Conservation (phyloP, 164 flowering plant genomes). For the Chloranthus sessilifolius region DNA sequence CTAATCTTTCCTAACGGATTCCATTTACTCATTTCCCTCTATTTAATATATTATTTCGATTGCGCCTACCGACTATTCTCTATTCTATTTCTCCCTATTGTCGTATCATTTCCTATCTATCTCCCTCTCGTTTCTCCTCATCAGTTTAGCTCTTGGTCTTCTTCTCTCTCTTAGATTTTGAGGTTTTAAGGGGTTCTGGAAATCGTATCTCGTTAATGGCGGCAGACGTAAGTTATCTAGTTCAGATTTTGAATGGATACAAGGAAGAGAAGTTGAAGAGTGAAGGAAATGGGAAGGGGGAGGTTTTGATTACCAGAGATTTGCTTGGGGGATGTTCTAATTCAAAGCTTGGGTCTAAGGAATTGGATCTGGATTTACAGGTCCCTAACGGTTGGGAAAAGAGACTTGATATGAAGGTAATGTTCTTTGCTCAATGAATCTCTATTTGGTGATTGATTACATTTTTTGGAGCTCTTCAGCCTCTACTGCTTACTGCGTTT, state of each 20-base stretch:
- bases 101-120: background rate
- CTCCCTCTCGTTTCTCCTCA: background rate
- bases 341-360: constrained; percentile 35
- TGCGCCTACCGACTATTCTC: background rate
- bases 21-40: background rate
- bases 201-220: constrained; percentile 39
- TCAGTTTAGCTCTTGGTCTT: background rate
- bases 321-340: constrained; percentile 43
- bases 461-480: background rate
- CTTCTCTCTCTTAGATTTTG: too few species aligned
- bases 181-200: too few species aligned
- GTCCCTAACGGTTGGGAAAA: constrained; percentile 53
- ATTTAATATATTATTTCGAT: background rate
- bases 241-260: constrained; percentile 32
- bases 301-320: constrained; percentile 54
- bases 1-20: background rate
- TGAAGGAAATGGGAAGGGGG: constrained; percentile 17
- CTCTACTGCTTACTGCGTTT: too few species aligned
- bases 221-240: constrained; percentile 53
- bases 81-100: background rate
- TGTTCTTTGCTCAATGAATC: background rate
- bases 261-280: constrained; percentile 23
- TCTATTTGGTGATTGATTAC: background rate
- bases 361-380: constrained; percentile 76
- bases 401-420: constrained; percentile 28